These are phyloP conservation scores for Podaxis sp. DNA, from an alignment of 768 basidiomycete species.

Conservation along the genomic window DNA sequence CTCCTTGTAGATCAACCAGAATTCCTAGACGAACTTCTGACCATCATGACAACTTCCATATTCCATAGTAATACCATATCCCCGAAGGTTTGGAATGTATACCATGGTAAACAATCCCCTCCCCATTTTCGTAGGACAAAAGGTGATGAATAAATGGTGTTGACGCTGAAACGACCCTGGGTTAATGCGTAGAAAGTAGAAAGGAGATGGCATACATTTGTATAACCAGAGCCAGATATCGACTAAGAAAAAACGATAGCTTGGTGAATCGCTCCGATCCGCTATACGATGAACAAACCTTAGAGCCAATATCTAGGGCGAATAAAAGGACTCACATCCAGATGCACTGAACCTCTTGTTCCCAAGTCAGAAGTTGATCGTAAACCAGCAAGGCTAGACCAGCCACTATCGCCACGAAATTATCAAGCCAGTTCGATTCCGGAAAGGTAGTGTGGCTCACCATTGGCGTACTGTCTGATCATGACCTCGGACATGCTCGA, in stretches of 20 bases:
- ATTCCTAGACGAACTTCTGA: background rate
- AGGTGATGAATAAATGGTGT: background rate
- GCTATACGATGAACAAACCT: too few species aligned
- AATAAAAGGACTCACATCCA: background rate
- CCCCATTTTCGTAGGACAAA: background rate
- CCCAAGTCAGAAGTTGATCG: background rate
- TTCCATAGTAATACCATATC: background rate
- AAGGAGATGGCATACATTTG: background rate
- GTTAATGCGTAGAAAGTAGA: background rate
- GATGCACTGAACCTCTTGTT: background rate
- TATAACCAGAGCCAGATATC: too few species aligned
- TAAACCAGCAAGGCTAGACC: background rate
- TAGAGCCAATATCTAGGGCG: background rate
- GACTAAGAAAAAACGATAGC: too few species aligned
- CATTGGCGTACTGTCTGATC: background rate
- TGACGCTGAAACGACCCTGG: background rate
- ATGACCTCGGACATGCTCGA: too few species aligned
- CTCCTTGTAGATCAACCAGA: background rate
- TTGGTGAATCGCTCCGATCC: too few species aligned
- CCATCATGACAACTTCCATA: constrained; percentile 4
- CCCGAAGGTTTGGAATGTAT: background rate
- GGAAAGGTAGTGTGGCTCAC: background rate
- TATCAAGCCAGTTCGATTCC: background rate
- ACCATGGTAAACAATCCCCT: background rate
- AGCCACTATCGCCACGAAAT: background rate